Base-by-base conservation (phyloP, 768 basidiomycete species). In the Kwoniella newhampshirensis region DNA sequence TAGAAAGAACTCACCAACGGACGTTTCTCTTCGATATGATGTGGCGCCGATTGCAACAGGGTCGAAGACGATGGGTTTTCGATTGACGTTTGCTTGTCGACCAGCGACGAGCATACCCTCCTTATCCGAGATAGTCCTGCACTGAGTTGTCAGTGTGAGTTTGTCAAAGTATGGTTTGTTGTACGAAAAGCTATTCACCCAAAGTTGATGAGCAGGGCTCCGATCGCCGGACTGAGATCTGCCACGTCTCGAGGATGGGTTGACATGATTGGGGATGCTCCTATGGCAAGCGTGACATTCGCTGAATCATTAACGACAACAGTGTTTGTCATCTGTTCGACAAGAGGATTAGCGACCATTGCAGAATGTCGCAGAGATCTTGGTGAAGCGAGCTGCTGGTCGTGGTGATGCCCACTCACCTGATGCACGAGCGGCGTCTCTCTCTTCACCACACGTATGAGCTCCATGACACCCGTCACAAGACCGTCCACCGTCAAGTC, bases 211-310 rank as follows among this genome's bases (percentile, higher is more conserved):
- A 97, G 80, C 17, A 93, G 79, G 1, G 85, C 85, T 15, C 84
- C 84, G 42, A 82, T 82, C 44, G 86, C 81, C 30, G 79, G 78
- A 51, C 84, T 80, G 18, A 97, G 80, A 59, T 93, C 88, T 25
- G 83, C 81, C 81, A 91, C 91, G 72, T 97, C 93, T 56, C 82
- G 80, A 0, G 86, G 81, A 21, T 86, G 84, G 18, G 88, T 86
- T 2, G 92, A 88, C 93, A 97, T 97, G 71, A 97, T 92, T 0
- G 93, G 93, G 57, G 89, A 91, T 13, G 85, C 91, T 17, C 88
- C 87, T 3, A 96, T 68, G 0, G 91, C 89, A 5, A 97, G 81
- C 1, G 91, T 94, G 1, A 87, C 82, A 70, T 94, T 96, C 20
- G 91, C 91, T 4, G 87, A 89, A 78, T 93, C 91, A 18, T 86